Conservation (phyloP, 495 filamentous ascomycete species). For the Daldinia grandis region DNA sequence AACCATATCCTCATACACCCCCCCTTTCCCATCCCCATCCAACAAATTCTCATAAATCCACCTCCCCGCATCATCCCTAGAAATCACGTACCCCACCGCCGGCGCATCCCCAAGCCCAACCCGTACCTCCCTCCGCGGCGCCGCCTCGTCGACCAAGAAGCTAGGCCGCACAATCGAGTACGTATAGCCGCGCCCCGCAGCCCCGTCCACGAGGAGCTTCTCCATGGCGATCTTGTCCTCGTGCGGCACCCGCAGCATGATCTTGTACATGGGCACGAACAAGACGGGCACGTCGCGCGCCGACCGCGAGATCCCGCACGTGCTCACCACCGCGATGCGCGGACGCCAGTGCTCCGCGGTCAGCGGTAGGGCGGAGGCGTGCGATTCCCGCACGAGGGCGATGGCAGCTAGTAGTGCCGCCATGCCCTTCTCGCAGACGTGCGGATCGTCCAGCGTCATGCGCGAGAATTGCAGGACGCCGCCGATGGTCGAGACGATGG, state of each 20-base stretch:
- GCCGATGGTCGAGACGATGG: constrained; percentile 61
- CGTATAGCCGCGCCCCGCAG: background rate
- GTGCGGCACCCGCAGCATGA: constrained; percentile 61
- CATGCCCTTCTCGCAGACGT: constrained; percentile 61
- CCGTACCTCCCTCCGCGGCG: constrained; percentile 39
- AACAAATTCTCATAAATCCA: constrained; percentile 51
- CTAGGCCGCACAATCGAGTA: constrained; percentile 59
- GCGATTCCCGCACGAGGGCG: background rate
- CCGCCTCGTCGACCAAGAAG: background rate
- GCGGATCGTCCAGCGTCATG: constrained; percentile 61
- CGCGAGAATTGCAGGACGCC: constrained; percentile 40
- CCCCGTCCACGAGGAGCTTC: constrained; percentile 40
- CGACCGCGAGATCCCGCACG: constrained; percentile 59
- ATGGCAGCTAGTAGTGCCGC: background rate
- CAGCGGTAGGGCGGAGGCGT: background rate
- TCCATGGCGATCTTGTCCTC: constrained; percentile 71
- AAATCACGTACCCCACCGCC: constrained; percentile 59
- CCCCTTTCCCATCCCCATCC: background rate
- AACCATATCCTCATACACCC: background rate
- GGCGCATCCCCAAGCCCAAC: constrained; percentile 51
- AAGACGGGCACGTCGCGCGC: constrained; percentile 62
- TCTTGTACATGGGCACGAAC: constrained; percentile 61
- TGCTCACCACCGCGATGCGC: constrained; percentile 59
- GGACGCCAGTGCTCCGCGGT: constrained; percentile 46
- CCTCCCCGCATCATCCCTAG: constrained; percentile 51